Evolutionary conservation across 805 yeast genomes (phyloP).

Genomic region (Ogataea siamensis): DNA sequence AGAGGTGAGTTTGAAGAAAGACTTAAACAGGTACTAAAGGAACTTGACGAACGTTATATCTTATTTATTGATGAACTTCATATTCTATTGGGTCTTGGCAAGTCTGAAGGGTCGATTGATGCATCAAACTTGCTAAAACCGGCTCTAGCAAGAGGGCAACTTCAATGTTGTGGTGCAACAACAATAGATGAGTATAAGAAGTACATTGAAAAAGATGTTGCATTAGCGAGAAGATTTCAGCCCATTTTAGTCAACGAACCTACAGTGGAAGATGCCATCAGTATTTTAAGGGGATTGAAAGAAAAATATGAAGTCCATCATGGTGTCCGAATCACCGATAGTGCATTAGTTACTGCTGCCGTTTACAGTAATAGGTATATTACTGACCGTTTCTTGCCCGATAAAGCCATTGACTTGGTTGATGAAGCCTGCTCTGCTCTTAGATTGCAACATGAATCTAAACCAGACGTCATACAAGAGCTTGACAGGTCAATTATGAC

Average conservation of each 20-base stretch:
- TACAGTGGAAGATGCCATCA: conserved; percentile 83
- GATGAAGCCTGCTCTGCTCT: conserved; percentile 97
- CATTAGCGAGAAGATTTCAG: conserved; percentile 90
- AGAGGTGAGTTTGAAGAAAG: conserved; percentile 96
- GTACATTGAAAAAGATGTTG: conserved; percentile 94
- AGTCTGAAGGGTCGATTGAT: conserved; percentile 92
- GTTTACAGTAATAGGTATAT: conserved; percentile 85
- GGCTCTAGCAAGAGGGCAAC: conserved; percentile 85
- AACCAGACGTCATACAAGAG: conserved; percentile 90
- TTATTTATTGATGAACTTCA: conserved; percentile 91
- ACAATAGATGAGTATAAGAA: conserved; percentile 90
- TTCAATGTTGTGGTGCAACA: conserved; percentile 96
- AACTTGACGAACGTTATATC: conserved; percentile 75
- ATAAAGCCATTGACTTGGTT: conserved; percentile 93
- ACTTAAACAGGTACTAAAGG: conserved; percentile 74
- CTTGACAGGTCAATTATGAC: conserved; percentile 90
- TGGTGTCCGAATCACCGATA: conserved; percentile 91
- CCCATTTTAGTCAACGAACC: conserved; percentile 88
- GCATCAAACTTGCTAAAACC: conserved; percentile 94
- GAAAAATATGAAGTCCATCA: conserved; percentile 96
- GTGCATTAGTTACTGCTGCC: conserved; percentile 93
- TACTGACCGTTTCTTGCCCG: conserved; percentile 89
- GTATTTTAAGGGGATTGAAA: conserved; percentile 88
- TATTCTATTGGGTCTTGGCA: conserved; percentile 84
- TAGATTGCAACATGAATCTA: conserved; percentile 92